Evolutionary conservation across 1,139 yeast species (phyloP).

Genomic region (Yamadazyma jaroonii): DNA sequence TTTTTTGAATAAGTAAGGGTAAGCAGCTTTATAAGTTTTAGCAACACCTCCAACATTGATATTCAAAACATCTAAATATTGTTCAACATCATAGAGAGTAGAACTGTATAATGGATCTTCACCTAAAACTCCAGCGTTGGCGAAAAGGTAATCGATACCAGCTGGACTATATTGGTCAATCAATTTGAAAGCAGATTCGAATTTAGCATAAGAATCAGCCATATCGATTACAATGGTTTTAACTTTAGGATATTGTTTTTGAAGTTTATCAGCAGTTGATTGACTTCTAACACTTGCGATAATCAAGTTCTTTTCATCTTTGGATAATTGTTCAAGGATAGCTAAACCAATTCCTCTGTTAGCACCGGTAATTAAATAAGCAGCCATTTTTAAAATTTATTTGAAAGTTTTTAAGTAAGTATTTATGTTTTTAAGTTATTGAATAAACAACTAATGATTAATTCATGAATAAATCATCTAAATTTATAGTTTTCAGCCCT

Average conservation of each 20-base stretch:
- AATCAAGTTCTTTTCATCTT: slow-evolving; percentile 18
- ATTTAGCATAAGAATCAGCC: neutral
- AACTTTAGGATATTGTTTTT: neutral
- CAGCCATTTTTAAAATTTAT: too few species aligned
- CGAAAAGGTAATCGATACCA: slow-evolving; percentile 6
- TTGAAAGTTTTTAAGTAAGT: too few species aligned
- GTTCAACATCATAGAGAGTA: slow-evolving; percentile 8
- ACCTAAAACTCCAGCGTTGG: slow-evolving; percentile 3
- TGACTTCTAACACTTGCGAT: slow-evolving; percentile 12
- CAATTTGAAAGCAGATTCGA: slow-evolving; percentile 1
- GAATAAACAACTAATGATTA: too few species aligned
- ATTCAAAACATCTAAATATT: slow-evolving; percentile 5
- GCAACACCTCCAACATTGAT: slow-evolving; percentile 8
- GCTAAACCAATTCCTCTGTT: slow-evolving; percentile 9
- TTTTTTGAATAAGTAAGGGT: too few species aligned
- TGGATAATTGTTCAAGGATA: slow-evolving; percentile 15
- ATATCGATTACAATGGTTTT: slow-evolving; percentile 3
- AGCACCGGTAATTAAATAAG: slow-evolving; percentile 8
- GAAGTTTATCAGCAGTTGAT: neutral
- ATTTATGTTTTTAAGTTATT: too few species aligned
- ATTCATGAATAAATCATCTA: too few species aligned
- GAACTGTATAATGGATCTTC: slow-evolving; percentile 3
- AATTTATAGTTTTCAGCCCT: neutral
- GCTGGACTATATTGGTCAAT: slow-evolving; percentile 7
- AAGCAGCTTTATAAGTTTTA: slow-evolving; percentile 4